Evolutionary conservation across 768 basidiomycete genomes (phyloP), one percentile per base, ranked within the genome.

Genomic region (Roridomyces roridus): DNA sequence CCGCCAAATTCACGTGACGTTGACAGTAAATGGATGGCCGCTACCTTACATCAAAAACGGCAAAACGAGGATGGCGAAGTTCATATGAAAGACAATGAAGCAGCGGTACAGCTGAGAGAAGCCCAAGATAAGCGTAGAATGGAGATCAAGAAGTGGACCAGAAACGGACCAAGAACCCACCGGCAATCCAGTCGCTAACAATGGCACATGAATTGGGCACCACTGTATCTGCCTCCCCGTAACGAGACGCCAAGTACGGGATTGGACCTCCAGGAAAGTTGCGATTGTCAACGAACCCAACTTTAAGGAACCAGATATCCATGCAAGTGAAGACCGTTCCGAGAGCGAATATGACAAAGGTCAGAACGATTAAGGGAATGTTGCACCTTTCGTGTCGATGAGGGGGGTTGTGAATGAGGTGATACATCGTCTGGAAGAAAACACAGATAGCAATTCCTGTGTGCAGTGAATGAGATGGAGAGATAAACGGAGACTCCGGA

Each of bases 241-340:
- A 59, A 39, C 49, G 51, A 21, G 57, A 47, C 31, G 62, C 37
- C 20, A 47, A 65, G 36, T 67, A 74, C 18, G 56, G 39, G 25
- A 47, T 68, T 15, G 71, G 68, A 11, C 70, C 70, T 26, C 57
- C 67, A 1, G 60, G 60, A 29, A 65, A 73, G 21, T 59, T 28
- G 46, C 72, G 60, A 42, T 74, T 68, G 10, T 73, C 57, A 37
- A 73, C 60, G 46, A 66, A 73, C 53, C 62, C 64, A 6, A 74
- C 45, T 43, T 68, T 60, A 8, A 73, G 62, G 8, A 64, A 63
- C 40, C 65, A 67, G 34, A 70, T 68, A 48, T 68, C 72, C 23
- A 66, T 62, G 25, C 64, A 59, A n/a, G 63, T 62, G 39, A 66
- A 73, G 28, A 73, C 4, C 6, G 68, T 68, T 36, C 47, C 68